Base-by-base conservation (phyloP, 1,284 basidiomycete species). In the Leccinum solheimii region DNA sequence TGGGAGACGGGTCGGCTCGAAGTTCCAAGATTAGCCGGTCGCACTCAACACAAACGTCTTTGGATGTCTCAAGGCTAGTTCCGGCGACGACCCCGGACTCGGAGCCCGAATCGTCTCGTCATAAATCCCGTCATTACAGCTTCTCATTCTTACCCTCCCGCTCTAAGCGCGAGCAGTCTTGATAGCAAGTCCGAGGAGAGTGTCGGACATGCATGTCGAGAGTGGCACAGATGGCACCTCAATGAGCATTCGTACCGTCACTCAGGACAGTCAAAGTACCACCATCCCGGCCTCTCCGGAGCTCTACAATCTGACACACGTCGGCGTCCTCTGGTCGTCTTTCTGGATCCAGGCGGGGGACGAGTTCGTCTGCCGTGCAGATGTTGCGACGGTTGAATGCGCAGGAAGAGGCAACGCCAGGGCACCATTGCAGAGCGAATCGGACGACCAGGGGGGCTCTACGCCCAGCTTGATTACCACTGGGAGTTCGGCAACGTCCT, bases 381-480 rank as follows among this genome's bases (percentile, higher is more conserved):
- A 70, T 72, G 64, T 14, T 67, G 55, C 62, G 61, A 23, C 56
- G 61, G 40, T 8, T 72, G 45, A 65, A 58, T 40, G 60, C 56
- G 10, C 69, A 63, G 26, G 69, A 56, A 27, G 56, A 55, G 52
- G 56, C 43, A 30, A 30, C 30, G 30, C 30, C 10, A 58, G 58
- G 8, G 23, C 23, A 3, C 56, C 55, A 9, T 55, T 48, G 13
- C 62, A 23, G 27, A 57, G 27, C 34, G 52, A 43, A n/a, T 60
- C 54, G 62, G 56, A 68, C 1, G 32, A 38, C 2, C 56, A 26
- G 2, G 55, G 53, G 1, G 54, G 57, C 23, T 75, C 73, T 48
- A 75, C 69, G 7, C 69, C 72, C 2, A 75, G 73, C 57, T 57
- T 72, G 49, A 40, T 62, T 27, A 66, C 70, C 23, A 66, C 57